Evolutionary conservation across 805 yeast species (phyloP), one percentile per base, ranked within the genome.

Genomic region (Yarrowia keelungensis): DNA sequence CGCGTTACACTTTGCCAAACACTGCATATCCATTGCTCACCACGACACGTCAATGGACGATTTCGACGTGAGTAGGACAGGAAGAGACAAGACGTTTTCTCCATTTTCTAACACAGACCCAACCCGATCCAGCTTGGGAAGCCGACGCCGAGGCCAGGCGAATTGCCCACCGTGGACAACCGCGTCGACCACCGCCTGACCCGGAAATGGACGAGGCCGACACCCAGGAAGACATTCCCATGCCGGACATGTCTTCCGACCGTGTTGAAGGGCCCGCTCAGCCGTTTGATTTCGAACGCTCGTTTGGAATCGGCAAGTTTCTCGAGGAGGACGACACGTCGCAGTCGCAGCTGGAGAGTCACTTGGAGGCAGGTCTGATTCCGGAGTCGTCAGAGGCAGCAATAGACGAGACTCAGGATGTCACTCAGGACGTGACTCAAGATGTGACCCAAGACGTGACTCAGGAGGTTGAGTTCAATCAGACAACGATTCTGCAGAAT

Each of bases 231-330:
- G 67, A 62, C 46, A 45, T 59, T n/a, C 8, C 45, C 39, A 32
- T 56, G 49, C 41, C 49, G 16, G 49, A 41, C 22, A 16, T 32
- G 26, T 26, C 64, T n/a, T 59, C 65, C n/a, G 51, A 45, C 42
- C 41, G 45, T 2, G 51, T 59, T 1, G 65, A 59, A 8, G 65
- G 51, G 2, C 65, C 65, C 12, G 12, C 41, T 1, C 26, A 59
- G 35, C 65, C 65, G 32, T 59, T 59, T 36, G 65, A 59, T 45
- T 59, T 59, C 42, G 65, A 59, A 15, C 45, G 45, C 9, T 59
- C 65, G 5, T 45, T 59, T 35, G 51, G 65, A 4, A 35, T 59
- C 10, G 47, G 65, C 16, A 16, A 12, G 42, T 35, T 59, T 12
- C 42, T 59, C 41, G 64, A 58, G 10, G 64, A 43, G 32, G 65